phyloP scores from a whole-genome alignment of 2,329 filamentous ascomycete species.

The Phialophora tarda region DNA sequence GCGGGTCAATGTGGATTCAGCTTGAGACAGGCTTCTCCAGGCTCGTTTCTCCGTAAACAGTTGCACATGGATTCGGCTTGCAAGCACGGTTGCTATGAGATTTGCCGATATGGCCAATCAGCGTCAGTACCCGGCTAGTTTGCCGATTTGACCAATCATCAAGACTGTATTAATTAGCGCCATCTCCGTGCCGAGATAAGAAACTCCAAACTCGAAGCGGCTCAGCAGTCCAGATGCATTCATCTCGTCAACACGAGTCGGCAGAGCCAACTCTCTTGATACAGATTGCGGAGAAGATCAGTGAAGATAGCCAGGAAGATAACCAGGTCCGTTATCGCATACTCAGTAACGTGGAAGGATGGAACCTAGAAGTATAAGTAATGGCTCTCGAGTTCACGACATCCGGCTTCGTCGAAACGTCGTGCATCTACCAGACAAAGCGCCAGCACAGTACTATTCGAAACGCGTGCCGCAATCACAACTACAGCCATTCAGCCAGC shows the following conservation, averaged over 20 bases:
- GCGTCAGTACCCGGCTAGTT: too few relatives aligned
- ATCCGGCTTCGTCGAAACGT: background rate
- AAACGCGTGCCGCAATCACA: background rate
- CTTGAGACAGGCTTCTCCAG: background rate
- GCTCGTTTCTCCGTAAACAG: background rate
- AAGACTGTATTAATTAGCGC: too few relatives aligned
- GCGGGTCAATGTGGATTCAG: too few relatives aligned
- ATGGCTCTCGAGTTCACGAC: background rate
- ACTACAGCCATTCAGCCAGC: too few relatives aligned
- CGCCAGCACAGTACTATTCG: background rate
- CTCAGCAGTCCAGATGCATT: background rate
- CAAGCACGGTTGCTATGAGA: too few relatives aligned
- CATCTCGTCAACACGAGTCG: background rate
- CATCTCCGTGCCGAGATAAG: background rate
- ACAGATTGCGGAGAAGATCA: background rate
- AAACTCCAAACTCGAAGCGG: background rate
- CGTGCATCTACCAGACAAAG: background rate
- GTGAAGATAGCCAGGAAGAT: slow-evolving; percentile 1
- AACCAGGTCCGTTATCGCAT: background rate
- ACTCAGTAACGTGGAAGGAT: background rate
- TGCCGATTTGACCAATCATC: slow-evolving; percentile 1
- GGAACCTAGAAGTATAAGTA: slow-evolving; percentile 7
- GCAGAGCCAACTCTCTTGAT: background rate
- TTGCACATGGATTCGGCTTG: background rate
- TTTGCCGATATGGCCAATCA: slow-evolving; percentile 13